A percentile compares a stretch with the other conserved stretches of the same genome.
Evolutionary conservation across 768 basidiomycete species (phyloP).

Genomic region (Piloderma croceum): DNA sequence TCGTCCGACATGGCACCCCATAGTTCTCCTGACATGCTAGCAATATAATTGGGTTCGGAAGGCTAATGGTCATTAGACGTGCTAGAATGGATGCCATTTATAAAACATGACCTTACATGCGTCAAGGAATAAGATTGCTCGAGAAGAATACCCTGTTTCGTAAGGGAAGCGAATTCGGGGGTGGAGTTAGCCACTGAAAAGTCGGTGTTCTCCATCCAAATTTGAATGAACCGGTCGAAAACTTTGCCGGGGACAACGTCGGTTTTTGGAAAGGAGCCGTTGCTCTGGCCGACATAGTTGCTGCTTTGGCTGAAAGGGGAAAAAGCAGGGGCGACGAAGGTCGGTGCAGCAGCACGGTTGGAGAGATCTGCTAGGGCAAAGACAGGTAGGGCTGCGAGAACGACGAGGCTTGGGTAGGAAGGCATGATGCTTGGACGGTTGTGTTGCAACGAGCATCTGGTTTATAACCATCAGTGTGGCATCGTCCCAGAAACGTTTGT

Average conservation of each 20-base stretch:
- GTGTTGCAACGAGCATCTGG: too few relatives aligned
- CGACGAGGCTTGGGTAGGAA: too few relatives aligned
- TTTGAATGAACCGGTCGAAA: slow-evolving; percentile 46
- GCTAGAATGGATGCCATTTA: neutral
- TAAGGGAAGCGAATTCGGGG: slow-evolving; percentile 32
- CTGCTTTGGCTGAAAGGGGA: too few relatives aligned
- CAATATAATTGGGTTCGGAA: slow-evolving; percentile 54
- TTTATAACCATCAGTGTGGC: too few relatives aligned
- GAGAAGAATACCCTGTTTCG: slow-evolving; percentile 46
- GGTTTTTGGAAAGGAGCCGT: slow-evolving; percentile 36
- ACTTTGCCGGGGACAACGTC: slow-evolving; percentile 35
- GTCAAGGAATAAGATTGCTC: slow-evolving; percentile 44
- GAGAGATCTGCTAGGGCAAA: too few relatives aligned
- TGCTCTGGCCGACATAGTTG: slow-evolving; percentile 39
- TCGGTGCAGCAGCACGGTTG: too few relatives aligned
- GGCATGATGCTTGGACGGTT: too few relatives aligned
- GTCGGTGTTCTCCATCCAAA: slow-evolving; percentile 64
- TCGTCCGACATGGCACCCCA: slow-evolving; percentile 51
- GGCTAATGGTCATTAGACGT: slow-evolving; percentile 25
- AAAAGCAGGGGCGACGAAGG: too few relatives aligned
- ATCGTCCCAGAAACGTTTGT: too few relatives aligned
- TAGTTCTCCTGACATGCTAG: neutral
- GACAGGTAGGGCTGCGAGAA: too few relatives aligned
- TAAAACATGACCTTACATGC: slow-evolving; percentile 21
- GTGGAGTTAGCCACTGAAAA: slow-evolving; percentile 28